Percentiles rank a stretch among this genome's conserved stretches.
Conservation (phyloP, 176 grass and related monocot species). For the Rhipidocladum racemiflorum region DNA sequence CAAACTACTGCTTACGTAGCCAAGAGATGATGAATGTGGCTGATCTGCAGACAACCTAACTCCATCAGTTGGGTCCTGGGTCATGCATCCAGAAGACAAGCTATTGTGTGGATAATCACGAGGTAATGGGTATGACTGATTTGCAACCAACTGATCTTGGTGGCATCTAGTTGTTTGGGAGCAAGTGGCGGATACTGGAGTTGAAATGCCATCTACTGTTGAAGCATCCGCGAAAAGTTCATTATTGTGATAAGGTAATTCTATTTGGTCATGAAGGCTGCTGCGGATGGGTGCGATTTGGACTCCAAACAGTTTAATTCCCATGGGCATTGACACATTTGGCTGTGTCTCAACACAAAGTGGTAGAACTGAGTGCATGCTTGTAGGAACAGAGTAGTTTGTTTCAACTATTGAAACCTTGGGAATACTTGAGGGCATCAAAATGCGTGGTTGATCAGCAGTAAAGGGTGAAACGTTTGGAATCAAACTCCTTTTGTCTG, state of each 20-base stretch:
- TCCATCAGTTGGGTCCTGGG: slow-evolving; percentile 12
- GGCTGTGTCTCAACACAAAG: slow-evolving; percentile 1
- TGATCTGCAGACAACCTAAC: slow-evolving; percentile 6
- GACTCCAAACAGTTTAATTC: slow-evolving; percentile 9
- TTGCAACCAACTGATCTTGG: slow-evolving; percentile 17
- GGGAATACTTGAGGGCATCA: neutral
- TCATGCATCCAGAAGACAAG: slow-evolving; percentile 24
- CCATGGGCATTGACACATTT: slow-evolving; percentile 7
- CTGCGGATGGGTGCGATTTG: slow-evolving; percentile 16
- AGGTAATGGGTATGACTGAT: neutral
- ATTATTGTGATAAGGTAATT: neutral
- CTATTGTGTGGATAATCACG: slow-evolving; percentile 14
- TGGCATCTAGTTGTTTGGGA: neutral
- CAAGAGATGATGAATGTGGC: neutral
- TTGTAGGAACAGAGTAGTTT: slow-evolving; percentile 33
- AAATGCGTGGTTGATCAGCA: neutral
- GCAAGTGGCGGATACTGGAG: slow-evolving; percentile 13
- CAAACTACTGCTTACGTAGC: neutral
- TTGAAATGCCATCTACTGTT: slow-evolving; percentile 28
- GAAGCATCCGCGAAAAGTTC: neutral
- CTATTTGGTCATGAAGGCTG: neutral
- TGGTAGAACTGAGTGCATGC: slow-evolving; percentile 9
- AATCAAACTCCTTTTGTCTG: slow-evolving; percentile 16
- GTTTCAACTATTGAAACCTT: slow-evolving; percentile 26
- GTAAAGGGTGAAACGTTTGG: slow-evolving; percentile 9